A percentile compares a stretch with the other conserved stretches of the same genome.
Evolutionary conservation across 1,284 basidiomycete genomes (phyloP).

Genomic region (Naganishia albida): DNA sequence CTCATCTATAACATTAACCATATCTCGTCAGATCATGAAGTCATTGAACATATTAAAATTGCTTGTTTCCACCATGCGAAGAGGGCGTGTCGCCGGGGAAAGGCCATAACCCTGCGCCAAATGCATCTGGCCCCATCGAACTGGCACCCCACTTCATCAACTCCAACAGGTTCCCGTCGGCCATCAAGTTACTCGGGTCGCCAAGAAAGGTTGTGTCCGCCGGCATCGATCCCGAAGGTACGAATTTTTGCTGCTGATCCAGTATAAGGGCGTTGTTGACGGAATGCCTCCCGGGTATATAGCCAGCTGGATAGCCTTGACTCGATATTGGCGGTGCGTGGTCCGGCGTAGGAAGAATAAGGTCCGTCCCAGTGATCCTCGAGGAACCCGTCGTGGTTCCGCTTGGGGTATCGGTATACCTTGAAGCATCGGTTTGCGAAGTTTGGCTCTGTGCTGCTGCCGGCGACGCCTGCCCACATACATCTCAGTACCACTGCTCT

Average conservation of each 20-base stretch:
- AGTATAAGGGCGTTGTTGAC: not conserved
- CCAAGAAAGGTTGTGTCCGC: not conserved
- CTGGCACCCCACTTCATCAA: conserved; percentile 23
- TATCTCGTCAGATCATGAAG: too few species aligned
- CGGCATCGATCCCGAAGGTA: not conserved
- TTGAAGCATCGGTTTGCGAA: too few species aligned
- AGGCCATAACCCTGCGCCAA: conserved; percentile 18
- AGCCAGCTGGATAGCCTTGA: too few species aligned
- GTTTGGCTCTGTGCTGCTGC: too few species aligned
- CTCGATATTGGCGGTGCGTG: not conserved
- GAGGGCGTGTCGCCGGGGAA: conserved; percentile 25
- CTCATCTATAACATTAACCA: too few species aligned
- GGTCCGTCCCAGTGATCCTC: not conserved
- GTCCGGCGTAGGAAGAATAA: not conserved
- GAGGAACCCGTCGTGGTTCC: not conserved
- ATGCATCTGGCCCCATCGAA: conserved; percentile 13
- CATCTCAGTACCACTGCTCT: not conserved
- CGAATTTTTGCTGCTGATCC: too few species aligned
- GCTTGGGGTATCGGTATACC: not conserved
- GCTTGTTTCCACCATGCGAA: conserved; percentile 7
- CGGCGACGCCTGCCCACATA: not conserved
- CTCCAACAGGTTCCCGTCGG: conserved; percentile 16
- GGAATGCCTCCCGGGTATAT: not conserved
- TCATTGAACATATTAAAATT: too few species aligned
- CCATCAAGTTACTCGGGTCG: conserved; percentile 16